Evolutionary conservation across 805 yeast genomes (phyloP).

Genomic region (Candida koratica): DNA sequence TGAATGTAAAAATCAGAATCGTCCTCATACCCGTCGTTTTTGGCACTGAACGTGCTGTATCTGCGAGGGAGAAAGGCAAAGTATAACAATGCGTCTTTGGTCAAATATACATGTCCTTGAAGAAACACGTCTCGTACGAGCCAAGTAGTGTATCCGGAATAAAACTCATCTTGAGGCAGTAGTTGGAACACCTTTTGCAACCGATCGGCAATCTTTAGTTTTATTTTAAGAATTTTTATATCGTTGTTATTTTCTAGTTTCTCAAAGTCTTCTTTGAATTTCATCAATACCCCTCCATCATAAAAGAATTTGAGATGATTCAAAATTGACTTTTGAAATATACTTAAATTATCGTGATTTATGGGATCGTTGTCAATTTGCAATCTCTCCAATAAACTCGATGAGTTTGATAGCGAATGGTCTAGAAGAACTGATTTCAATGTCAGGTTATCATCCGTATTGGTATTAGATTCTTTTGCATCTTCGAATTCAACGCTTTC

Average conservation of each 20-base stretch:
- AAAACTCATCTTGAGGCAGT: slow-evolving; percentile 51
- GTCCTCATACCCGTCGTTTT: slow-evolving; percentile 14
- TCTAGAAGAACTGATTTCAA: neutral
- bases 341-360: slow-evolving; percentile 6
- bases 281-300: slow-evolving; percentile 10
- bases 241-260: slow-evolving; percentile 9
- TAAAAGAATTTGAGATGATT: slow-evolving; percentile 22
- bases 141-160: slow-evolving; percentile 74
- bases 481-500: slow-evolving; percentile 6
- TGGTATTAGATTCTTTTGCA: slow-evolving; percentile 2
- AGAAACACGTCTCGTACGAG: slow-evolving; percentile 73
- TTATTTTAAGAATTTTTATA: slow-evolving; percentile 16
- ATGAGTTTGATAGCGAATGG: slow-evolving; percentile 1
- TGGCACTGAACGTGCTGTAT: neutral
- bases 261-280: slow-evolving; percentile 13
- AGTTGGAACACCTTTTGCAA: slow-evolving; percentile 39
- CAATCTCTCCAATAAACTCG: slow-evolving; percentile 9
- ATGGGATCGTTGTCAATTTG: slow-evolving; percentile 9
- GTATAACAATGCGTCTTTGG: slow-evolving; percentile 60
- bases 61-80: slow-evolving; percentile 68
- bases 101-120: slow-evolving; percentile 81
- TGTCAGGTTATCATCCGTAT: neutral
- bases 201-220: slow-evolving; percentile 31
- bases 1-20: slow-evolving; percentile 28
- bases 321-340: slow-evolving; percentile 19